phyloP scores from a whole-genome alignment of 345 rosid genomes.

The Hibiscus mutabilis region DNA sequence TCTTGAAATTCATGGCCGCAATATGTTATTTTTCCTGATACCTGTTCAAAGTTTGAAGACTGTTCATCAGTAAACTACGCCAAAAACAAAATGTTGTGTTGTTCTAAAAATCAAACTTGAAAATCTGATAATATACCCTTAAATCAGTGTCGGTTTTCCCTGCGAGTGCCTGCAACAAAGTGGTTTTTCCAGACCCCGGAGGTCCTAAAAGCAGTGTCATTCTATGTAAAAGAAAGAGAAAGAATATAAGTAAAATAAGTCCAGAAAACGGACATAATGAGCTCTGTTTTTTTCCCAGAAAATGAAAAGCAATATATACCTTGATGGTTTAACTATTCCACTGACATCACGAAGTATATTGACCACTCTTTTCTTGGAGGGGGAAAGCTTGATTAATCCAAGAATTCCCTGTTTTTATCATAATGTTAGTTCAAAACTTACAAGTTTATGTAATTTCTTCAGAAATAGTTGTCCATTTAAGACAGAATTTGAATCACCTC shows the following conservation, averaged over 20 bases:
- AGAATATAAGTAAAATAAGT: not conserved
- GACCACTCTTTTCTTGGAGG: conserved; percentile 39
- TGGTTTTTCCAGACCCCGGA: conserved; percentile 56
- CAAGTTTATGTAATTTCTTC: not conserved
- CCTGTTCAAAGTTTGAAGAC: conserved; percentile 16
- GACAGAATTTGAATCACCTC: conserved; percentile 26
- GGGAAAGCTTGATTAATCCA: conserved; percentile 28
- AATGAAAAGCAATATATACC: too few relatives aligned
- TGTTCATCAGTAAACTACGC: not conserved
- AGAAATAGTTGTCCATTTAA: not conserved
- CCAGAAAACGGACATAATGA: not conserved
- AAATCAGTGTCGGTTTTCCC: conserved; percentile 31
- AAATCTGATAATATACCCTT: conserved; percentile 24
- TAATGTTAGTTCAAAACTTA: not conserved
- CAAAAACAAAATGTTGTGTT: not conserved
- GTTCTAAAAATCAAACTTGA: not conserved
- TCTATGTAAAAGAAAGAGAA: conserved; percentile 17
- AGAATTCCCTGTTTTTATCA: conserved; percentile 31
- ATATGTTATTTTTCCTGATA: conserved; percentile 38
- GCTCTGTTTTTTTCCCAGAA: too few relatives aligned
- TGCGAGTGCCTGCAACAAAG: conserved; percentile 41
- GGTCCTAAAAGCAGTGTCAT: conserved; percentile 64
- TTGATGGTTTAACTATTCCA: conserved; percentile 46
- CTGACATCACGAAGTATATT: conserved; percentile 36
- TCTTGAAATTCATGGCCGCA: conserved; percentile 44